Percentiles rank a stretch among this genome's conserved stretches.
Conservation (phyloP, 192 early-diverging fungal species). For the Coemansia sp. region DNA sequence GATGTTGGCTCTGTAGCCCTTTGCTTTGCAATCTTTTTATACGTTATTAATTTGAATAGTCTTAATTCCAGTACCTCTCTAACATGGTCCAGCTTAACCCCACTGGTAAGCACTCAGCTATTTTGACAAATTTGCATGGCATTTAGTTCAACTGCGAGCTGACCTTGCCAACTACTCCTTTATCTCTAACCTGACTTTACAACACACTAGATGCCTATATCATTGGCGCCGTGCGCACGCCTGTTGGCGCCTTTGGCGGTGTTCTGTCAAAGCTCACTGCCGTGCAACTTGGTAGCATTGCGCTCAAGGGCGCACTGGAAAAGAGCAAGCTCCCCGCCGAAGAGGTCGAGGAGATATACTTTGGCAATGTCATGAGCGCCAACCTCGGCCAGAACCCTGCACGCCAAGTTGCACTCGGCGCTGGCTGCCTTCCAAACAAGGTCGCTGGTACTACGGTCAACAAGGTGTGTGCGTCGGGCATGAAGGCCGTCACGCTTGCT, state of each 20-base stretch:
- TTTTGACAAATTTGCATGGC: neutral
- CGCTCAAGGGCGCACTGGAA: slow-evolving; percentile 73
- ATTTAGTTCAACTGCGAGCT: neutral
- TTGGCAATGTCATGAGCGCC: slow-evolving; percentile 80
- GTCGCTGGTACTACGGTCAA: slow-evolving; percentile 78
- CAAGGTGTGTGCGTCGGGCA: slow-evolving; percentile 83
- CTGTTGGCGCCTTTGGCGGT: slow-evolving; percentile 91
- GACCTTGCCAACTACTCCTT: neutral
- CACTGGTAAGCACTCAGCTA: slow-evolving; percentile 17
- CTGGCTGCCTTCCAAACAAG: slow-evolving; percentile 63
- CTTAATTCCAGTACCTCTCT: neutral
- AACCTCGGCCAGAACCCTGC: slow-evolving; percentile 87
- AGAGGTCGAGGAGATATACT: slow-evolving; percentile 74
- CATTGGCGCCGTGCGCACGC: slow-evolving; percentile 87
- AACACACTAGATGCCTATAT: slow-evolving; percentile 77
- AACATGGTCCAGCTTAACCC: slow-evolving; percentile 30
- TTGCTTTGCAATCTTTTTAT: neutral
- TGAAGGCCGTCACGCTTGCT: slow-evolving; percentile 78
- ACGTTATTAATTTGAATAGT: neutral
- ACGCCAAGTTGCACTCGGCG: slow-evolving; percentile 76
- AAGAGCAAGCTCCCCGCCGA: slow-evolving; percentile 63
- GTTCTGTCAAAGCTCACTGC: slow-evolving; percentile 83
- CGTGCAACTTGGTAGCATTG: slow-evolving; percentile 81
- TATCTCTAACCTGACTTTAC: neutral
- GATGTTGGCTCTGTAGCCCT: neutral